These are phyloP conservation scores for Orbilia brochopaga DNA, from an alignment of 2,329 filamentous ascomycete species.

Conservation along the genomic window DNA sequence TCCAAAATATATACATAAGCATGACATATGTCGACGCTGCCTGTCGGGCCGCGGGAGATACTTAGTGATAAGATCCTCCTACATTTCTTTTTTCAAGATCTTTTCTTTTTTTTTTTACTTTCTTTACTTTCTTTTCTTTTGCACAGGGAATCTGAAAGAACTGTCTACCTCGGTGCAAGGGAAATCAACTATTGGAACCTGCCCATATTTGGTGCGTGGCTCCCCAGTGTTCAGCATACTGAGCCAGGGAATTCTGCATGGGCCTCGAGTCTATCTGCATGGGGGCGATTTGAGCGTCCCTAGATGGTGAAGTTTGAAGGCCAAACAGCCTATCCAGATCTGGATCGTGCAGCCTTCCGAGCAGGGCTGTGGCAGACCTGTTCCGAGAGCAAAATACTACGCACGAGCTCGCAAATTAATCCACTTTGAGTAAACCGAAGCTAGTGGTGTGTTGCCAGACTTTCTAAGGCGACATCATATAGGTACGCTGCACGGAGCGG, in stretches of 20 bases:
- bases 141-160: slow-evolving; percentile 39
- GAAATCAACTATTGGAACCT: slow-evolving; percentile 35
- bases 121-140: slow-evolving; percentile 6
- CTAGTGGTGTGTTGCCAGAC: slow-evolving; percentile 26
- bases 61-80: slow-evolving; percentile 24
- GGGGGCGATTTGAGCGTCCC: background rate
- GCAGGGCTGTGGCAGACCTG: slow-evolving; percentile 36
- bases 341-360: slow-evolving; percentile 41
- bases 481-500: slow-evolving; percentile 9
- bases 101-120: slow-evolving; percentile 11
- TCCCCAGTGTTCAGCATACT: slow-evolving; percentile 29
- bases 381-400: slow-evolving; percentile 22
- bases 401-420: slow-evolving; percentile 33
- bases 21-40: slow-evolving; percentile 42
- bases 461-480: slow-evolving; percentile 12
- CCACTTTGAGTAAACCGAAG: slow-evolving; percentile 36
- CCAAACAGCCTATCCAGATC: slow-evolving; percentile 18
- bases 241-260: slow-evolving; percentile 46
- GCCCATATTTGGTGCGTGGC: slow-evolving; percentile 37
- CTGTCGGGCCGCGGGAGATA: slow-evolving; percentile 30
- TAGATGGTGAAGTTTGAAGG: background rate
- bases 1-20: slow-evolving; percentile 7
- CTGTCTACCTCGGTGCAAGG: slow-evolving; percentile 47
- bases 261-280: slow-evolving; percentile 21
- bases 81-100: slow-evolving; percentile 11